Percentiles rank a stretch among this genome's conserved stretches.
Conservation (phyloP, 2,329 filamentous ascomycete species). For the Massarina eburnea region DNA sequence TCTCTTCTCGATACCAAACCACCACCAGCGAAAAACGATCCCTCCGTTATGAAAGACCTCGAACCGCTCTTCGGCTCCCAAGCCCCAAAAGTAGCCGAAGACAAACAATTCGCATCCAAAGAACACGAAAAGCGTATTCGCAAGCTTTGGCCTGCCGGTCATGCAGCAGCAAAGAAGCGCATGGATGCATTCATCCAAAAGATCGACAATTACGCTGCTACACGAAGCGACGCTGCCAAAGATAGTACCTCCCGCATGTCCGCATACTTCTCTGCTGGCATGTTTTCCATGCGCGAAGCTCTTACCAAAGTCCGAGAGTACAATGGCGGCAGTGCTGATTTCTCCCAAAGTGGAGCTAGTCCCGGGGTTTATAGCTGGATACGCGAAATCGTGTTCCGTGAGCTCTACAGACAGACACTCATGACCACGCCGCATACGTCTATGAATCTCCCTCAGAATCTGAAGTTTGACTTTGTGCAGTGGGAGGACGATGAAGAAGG, state of each 20-base stretch:
- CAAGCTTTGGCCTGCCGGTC: constrained; percentile 50
- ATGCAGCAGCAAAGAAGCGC: constrained; percentile 46
- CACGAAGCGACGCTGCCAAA: constrained; percentile 47
- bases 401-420: constrained; percentile 53
- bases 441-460: constrained; percentile 55
- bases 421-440: constrained; percentile 50
- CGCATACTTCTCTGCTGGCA: constrained; percentile 50
- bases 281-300: constrained; percentile 50
- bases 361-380: constrained; percentile 50
- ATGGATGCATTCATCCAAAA: constrained; percentile 47
- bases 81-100: constrained; percentile 41
- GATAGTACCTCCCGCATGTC: constrained; percentile 47
- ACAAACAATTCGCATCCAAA: constrained; percentile 44
- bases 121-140: constrained; percentile 45
- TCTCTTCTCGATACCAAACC: constrained; percentile 47
- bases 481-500: constrained; percentile 56
- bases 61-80: constrained; percentile 34
- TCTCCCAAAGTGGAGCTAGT: constrained; percentile 42
- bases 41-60: constrained; percentile 27
- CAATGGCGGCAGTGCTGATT: constrained; percentile 48
- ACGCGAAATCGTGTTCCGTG: constrained; percentile 55
- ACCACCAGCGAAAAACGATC: constrained; percentile 44
- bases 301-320: constrained; percentile 45
- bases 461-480: constrained; percentile 54
- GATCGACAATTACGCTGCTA: constrained; percentile 43